These are phyloP conservation scores for Ramularia endophylla DNA, from an alignment of 2,329 filamentous ascomycete species.

Conservation along the genomic window DNA sequence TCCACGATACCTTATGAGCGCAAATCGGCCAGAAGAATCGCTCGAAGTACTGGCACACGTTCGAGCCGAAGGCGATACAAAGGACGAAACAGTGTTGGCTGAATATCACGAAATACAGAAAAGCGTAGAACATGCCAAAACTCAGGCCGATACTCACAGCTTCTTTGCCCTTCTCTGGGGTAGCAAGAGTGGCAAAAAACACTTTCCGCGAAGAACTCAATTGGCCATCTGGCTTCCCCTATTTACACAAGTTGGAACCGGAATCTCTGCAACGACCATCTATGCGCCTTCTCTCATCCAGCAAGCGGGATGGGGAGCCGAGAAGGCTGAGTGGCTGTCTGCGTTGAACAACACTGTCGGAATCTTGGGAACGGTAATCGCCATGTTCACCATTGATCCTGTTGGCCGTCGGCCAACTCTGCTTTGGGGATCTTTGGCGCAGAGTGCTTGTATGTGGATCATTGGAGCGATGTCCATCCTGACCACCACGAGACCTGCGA, in stretches of 20 bases:
- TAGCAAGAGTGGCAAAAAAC: background rate
- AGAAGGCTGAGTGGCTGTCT: constrained; percentile 26
- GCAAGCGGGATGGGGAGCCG: constrained; percentile 26
- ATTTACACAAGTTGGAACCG: constrained; percentile 28
- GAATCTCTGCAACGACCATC: constrained; percentile 22
- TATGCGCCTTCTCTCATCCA: constrained; percentile 27
- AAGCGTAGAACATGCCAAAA: constrained; percentile 3
- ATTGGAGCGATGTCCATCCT: too few relatives aligned
- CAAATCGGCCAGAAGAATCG: background rate
- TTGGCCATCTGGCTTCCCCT: constrained; percentile 31
- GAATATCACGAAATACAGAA: constrained; percentile 5
- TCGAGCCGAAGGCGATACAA: constrained; percentile 1
- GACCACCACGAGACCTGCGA: too few relatives aligned
- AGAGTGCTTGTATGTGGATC: too few relatives aligned
- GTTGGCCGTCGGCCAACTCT: constrained; percentile 34
- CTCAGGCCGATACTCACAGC: background rate
- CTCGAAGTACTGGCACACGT: constrained; percentile 1
- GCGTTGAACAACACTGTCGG: constrained; percentile 25
- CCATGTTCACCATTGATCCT: constrained; percentile 32
- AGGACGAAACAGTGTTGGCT: background rate
- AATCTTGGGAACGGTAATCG: constrained; percentile 26
- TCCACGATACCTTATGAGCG: constrained; percentile 5
- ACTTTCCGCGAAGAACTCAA: constrained; percentile 13
- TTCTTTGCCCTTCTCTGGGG: background rate
- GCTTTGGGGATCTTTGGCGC: constrained; percentile 30